Evolutionary conservation across 2,329 filamentous ascomycete species (phyloP), one percentile per base, ranked within the genome.

Genomic region (Aureobasidium pullulans): DNA sequence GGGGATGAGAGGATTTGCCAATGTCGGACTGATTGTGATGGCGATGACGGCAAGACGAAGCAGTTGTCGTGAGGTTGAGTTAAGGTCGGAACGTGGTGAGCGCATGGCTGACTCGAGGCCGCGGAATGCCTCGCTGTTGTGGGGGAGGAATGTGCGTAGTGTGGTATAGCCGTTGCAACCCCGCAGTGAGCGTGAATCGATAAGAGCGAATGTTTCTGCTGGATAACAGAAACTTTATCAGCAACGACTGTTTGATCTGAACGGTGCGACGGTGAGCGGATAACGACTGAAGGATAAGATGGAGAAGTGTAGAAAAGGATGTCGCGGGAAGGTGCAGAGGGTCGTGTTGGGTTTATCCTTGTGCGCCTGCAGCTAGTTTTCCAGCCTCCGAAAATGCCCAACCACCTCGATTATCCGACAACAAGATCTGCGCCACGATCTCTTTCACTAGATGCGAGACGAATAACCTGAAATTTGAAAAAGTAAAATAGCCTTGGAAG

Each of bases 11-110:
- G 70, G 68, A 50, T 63, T 66, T 50, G 68, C 69, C 63, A 61
- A 29, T 58, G 62, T 64, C 60, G 62, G 58, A 36, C 59, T 59
- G 54, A 63, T 29, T 59, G 63, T 60, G 66, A 70, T 58, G 37
- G 70, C 58, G 43, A 67, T 60, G 11, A 67, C 63, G 34, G 70
- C 44, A 54, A 70, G 69, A 31, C 65, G 65, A 16, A 70, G 58
- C 11, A 71, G 64, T 36, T 67, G 62, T 56, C 42, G 62, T 28
- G 49, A 37, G 23, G 49, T 29, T 8, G 29, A 39, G 1, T 19
- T 6, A 28, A 64, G 63, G 32, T 66, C 63, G 62, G 64, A 62
- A 57, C 64, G 68, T 67, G 59, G 50, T 59, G 42, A 42, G 19
- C 53, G 57, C 31, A 36, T 62, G 61, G 61, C 46, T 60, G 61